Base-by-base conservation (phyloP, 257 asterid species). In the Penstemon newberryi region DNA sequence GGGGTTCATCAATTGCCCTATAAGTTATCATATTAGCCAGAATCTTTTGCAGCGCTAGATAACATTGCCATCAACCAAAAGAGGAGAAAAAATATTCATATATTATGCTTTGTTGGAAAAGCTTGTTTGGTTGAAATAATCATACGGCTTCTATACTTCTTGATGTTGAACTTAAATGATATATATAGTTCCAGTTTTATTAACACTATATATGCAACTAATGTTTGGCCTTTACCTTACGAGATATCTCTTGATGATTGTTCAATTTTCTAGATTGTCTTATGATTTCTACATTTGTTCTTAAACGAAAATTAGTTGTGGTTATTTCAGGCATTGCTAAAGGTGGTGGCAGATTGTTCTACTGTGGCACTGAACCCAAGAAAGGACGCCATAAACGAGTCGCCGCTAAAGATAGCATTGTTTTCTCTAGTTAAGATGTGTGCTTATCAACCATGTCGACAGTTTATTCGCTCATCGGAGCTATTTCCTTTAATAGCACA, bases 341-440 rank as follows among this genome's bases (percentile, higher is more conserved):
- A 80, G 84, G 86, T 94, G 74, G 97, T 91, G 60, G 87, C 95
- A 15, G 94, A 89, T 73, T 90, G 96, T 70, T 81, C 96, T 1
- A 71, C 75, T 18, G 83, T 82, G 15, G 99, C 96, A 63, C 78
- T 93, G 73, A 87, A 85, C 79, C 99, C 96, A 0, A 67, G 82
- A 64, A 83, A 74, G 65, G 96, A 90, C 42, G 91, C 91, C 25
- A 43, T 86, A 56, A 84, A 84, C 4, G 99, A 94, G 75, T 91
- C 98, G 7, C 97, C 99, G 45, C 72, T 91, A 68, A 94, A 87
- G 84, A 89, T 94, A 49, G 96, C 96, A 4, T 72, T 94, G 60
- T 91, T 94, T 73, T 86, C 97, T 33, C 77, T 94, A 73, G 91
- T 92, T 44, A 94, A 87, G 81, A 94, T 94, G 99, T 94, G 95